These are phyloP conservation scores for Asterophora parasitica DNA, from an alignment of 768 basidiomycete species.

Conservation along the genomic window DNA sequence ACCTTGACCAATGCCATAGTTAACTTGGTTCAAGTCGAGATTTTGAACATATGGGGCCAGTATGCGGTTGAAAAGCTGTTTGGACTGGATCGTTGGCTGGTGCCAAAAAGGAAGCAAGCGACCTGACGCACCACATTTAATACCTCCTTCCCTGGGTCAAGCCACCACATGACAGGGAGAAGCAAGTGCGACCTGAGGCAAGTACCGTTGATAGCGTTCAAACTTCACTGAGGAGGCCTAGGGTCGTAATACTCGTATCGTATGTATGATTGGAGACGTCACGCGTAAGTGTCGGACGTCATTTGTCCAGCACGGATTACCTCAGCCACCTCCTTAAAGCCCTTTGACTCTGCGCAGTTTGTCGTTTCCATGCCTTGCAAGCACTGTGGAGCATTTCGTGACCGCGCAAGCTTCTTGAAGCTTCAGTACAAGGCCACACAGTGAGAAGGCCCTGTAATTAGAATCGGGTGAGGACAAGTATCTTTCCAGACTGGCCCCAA, in stretches of 20 bases:
- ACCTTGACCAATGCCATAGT: constrained; percentile 90
- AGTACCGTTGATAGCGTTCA: background rate
- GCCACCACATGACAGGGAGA: constrained; percentile 66
- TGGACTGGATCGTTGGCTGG: background rate
- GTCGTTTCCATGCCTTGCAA: background rate
- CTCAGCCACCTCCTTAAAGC: background rate
- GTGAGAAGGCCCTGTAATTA: too few relatives aligned
- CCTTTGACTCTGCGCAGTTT: too few relatives aligned
- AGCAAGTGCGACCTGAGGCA: background rate
- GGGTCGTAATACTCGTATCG: too few relatives aligned
- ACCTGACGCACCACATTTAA: constrained; percentile 61
- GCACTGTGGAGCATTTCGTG: background rate
- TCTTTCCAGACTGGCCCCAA: too few relatives aligned
- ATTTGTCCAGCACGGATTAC: constrained; percentile 8
- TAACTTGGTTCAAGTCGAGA: constrained; percentile 90
- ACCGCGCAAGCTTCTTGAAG: too few relatives aligned
- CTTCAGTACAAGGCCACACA: too few relatives aligned
- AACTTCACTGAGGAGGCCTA: too few relatives aligned
- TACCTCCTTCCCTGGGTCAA: constrained; percentile 82
- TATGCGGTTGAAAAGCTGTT: constrained; percentile 80
- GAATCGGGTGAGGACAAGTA: too few relatives aligned
- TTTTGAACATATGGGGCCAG: constrained; percentile 96
- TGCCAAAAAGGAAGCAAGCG: background rate
- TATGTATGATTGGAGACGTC: background rate
- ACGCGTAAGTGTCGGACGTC: background rate